Conservation (phyloP, 345 rosid species). For the Populus simonii region DNA sequence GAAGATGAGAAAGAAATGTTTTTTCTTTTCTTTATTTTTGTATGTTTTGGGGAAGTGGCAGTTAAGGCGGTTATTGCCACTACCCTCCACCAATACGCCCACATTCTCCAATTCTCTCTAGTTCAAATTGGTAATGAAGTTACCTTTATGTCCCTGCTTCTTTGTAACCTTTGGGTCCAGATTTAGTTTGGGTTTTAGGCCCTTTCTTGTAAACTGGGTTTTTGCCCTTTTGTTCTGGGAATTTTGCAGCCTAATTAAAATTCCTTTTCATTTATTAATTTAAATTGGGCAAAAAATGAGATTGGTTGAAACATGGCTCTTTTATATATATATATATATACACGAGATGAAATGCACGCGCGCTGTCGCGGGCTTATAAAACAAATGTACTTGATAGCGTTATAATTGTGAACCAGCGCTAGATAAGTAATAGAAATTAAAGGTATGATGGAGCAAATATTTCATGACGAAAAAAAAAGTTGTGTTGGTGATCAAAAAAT, state of each 20-base stretch:
- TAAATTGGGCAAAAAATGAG: neutral
- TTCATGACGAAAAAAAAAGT: too few relatives aligned
- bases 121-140: neutral
- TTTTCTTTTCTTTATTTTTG: neutral
- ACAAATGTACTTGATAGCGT: too few relatives aligned
- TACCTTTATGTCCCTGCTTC: slow-evolving; percentile 3
- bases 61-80: slow-evolving; percentile 32
- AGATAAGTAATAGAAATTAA: too few relatives aligned
- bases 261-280: neutral
- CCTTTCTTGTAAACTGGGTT: neutral
- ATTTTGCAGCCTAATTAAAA: neutral
- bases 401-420: too few relatives aligned
- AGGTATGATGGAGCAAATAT: too few relatives aligned
- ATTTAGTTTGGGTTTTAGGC: neutral
- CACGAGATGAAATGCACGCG: too few relatives aligned
- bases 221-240: neutral
- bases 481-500: too few relatives aligned
- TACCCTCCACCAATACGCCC: slow-evolving; percentile 15
- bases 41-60: neutral
- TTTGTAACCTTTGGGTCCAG: neutral
- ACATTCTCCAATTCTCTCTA: slow-evolving; percentile 10
- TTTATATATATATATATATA: too few relatives aligned
- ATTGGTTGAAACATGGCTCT: neutral
- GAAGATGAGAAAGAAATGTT: neutral
- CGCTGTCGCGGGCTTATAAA: too few relatives aligned